phyloP scores from a whole-genome alignment of 495 filamentous ascomycete species.

The Neurospora terricola region DNA sequence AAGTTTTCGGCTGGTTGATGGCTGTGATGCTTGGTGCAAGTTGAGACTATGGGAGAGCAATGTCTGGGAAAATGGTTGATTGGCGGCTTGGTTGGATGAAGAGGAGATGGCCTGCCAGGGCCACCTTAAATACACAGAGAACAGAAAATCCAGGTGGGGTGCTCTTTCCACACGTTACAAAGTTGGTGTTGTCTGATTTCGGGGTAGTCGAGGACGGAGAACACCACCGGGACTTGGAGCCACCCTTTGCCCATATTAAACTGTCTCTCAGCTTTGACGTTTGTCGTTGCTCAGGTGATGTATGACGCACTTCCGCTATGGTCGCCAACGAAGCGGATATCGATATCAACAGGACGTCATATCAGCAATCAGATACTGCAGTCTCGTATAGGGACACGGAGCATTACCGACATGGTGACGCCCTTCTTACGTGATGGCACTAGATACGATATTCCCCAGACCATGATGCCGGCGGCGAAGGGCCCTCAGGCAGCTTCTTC shows the following conservation, averaged over 20 bases:
- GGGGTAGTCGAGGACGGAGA: neutral
- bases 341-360: neutral
- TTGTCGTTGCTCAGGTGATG: neutral
- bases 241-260: neutral
- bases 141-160: no score
- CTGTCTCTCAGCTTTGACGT: neutral
- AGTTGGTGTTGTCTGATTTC: neutral
- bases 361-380: neutral
- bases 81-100: no score
- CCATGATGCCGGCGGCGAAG: neutral
- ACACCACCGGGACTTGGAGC: neutral
- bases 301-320: neutral
- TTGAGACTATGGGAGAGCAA: neutral
- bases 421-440: neutral
- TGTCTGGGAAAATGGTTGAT: no score
- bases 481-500: neutral
- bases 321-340: neutral
- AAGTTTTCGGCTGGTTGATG: neutral
- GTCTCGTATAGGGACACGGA: neutral
- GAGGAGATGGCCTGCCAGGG: no score
- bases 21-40: neutral
- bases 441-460: neutral
- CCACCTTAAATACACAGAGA: no score
- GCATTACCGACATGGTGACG: neutral
- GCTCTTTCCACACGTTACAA: no score